phyloP scores from a whole-genome alignment of 2,329 filamentous ascomycete genomes.

The Lasiodiplodia theobromae region DNA sequence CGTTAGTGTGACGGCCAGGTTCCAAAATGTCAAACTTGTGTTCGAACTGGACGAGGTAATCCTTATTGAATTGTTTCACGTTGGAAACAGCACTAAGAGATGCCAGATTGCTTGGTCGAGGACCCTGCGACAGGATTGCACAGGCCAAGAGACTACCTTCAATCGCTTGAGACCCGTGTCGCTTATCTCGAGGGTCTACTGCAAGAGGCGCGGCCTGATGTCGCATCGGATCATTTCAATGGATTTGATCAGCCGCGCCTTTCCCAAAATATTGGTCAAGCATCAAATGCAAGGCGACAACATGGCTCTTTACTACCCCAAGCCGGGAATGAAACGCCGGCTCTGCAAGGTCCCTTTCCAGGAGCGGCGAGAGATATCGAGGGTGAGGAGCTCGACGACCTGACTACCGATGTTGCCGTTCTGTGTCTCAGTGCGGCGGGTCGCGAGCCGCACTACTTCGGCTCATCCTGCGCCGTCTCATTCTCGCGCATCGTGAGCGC shows the following conservation, averaged over 20 bases:
- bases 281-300: neutral
- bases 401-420: constrained; percentile 44
- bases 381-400: constrained; percentile 30
- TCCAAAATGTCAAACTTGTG: constrained; percentile 41
- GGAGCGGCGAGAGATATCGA: neutral
- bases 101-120: constrained; percentile 46
- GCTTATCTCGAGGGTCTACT: constrained; percentile 43
- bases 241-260: neutral
- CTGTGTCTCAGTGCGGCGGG: constrained; percentile 44
- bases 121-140: constrained; percentile 46
- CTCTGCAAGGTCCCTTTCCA: neutral
- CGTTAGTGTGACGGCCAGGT: constrained; percentile 29
- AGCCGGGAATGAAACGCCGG: neutral
- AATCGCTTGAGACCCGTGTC: constrained; percentile 39
- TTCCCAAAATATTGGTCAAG: neutral
- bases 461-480: constrained; percentile 45
- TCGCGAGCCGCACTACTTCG: constrained; percentile 48
- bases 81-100: neutral
- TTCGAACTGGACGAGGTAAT: constrained; percentile 32
- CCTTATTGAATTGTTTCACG: neutral
- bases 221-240: constrained; percentile 35
- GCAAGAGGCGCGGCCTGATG: constrained; percentile 38
- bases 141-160: constrained; percentile 44
- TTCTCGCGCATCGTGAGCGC: constrained; percentile 42
- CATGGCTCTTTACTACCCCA: neutral